phyloP scores from a whole-genome alignment of 2,329 filamentous ascomycete species.

The Trichoderma sp. region DNA sequence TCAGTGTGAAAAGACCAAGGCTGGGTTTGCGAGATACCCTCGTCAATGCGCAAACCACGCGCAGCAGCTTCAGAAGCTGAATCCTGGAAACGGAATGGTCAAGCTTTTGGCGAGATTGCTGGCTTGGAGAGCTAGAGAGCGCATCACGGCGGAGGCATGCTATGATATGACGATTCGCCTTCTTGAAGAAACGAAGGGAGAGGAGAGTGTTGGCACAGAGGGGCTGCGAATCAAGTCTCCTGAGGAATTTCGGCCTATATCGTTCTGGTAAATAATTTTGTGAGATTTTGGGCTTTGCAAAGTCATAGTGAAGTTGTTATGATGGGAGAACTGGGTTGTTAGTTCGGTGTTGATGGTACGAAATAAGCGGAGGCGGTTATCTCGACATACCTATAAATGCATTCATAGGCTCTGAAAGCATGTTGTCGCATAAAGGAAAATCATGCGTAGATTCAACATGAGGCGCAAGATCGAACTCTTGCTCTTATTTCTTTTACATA shows the following conservation, averaged over 20 bases:
- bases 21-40: slow-evolving; percentile 35
- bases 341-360: not conserved
- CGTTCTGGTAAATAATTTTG: slow-evolving; percentile 37
- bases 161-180: slow-evolving; percentile 27
- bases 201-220: not conserved
- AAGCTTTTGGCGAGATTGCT: slow-evolving; percentile 34
- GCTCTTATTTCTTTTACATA: too few species aligned
- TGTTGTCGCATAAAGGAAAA: too few species aligned
- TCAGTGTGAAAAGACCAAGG: slow-evolving; percentile 25
- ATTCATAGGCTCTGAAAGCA: too few species aligned
- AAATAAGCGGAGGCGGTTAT: not conserved
- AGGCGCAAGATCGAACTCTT: too few species aligned
- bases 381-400: not conserved
- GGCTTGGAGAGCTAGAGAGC: slow-evolving; percentile 29
- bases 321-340: not conserved
- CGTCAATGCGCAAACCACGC: slow-evolving; percentile 35
- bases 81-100: slow-evolving; percentile 35
- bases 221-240: slow-evolving; percentile 34
- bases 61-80: slow-evolving; percentile 33
- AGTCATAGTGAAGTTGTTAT: not conserved
- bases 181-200: slow-evolving; percentile 11
- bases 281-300: not conserved
- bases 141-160: slow-evolving; percentile 35
- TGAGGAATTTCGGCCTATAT: slow-evolving; percentile 34
- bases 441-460: too few species aligned